Conservation (phyloP, 2,329 filamentous ascomycete genomes). For the Verticillium klebahnii region DNA sequence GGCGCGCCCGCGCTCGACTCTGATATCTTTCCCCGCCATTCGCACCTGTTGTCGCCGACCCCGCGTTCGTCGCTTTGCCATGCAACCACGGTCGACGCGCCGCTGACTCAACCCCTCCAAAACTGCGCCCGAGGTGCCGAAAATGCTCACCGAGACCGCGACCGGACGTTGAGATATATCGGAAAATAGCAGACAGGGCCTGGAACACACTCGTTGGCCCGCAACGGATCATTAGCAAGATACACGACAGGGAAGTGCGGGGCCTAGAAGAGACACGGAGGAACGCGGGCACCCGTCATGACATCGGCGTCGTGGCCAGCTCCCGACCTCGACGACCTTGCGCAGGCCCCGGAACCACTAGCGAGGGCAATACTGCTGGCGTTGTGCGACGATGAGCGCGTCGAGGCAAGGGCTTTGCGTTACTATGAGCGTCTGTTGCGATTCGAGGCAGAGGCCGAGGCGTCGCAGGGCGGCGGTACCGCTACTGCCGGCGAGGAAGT, state of each 20-base stretch:
- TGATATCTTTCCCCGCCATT: neutral
- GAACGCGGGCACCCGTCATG: neutral
- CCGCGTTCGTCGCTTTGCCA: neutral
- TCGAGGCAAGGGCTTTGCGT: constrained; percentile 8
- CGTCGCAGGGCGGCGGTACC: neutral
- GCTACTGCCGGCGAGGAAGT: neutral
- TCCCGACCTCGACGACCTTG: constrained; percentile 10
- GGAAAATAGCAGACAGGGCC: neutral
- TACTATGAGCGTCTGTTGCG: constrained; percentile 8
- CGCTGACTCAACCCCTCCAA: neutral
- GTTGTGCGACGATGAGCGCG: constrained; percentile 9
- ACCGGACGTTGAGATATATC: neutral
- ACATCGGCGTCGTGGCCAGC: constrained; percentile 3
- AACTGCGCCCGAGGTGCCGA: neutral
- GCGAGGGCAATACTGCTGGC: constrained; percentile 13
- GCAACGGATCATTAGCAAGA: neutral
- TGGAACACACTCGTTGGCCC: neutral
- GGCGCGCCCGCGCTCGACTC: neutral
- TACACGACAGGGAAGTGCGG: neutral
- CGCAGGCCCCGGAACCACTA: constrained; percentile 7
- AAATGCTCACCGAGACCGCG: neutral
- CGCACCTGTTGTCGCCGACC: neutral
- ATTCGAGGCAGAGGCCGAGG: constrained; percentile 3
- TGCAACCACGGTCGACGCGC: neutral
- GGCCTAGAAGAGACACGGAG: neutral